phyloP scores from a whole-genome alignment of 257 asterid species.

The Jasminum sambac region DNA sequence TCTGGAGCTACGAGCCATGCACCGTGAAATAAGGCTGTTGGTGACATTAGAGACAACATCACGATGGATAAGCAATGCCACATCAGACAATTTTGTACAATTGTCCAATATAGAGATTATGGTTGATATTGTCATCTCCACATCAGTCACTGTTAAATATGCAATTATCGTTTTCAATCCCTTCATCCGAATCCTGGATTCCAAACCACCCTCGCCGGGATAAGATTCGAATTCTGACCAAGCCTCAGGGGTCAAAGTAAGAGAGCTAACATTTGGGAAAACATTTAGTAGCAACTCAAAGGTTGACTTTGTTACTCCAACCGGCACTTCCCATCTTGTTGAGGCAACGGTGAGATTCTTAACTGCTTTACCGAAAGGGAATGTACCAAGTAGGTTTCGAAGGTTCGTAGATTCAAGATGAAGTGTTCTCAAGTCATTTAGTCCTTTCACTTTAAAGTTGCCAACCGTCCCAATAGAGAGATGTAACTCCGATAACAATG shows the following conservation, averaged over 20 bases:
- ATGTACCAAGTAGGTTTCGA: slow-evolving; percentile 37
- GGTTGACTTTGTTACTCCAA: slow-evolving; percentile 42
- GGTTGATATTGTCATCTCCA: slow-evolving; percentile 52
- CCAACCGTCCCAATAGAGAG: slow-evolving; percentile 50
- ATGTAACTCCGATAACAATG: slow-evolving; percentile 44
- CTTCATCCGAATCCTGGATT: slow-evolving; percentile 39
- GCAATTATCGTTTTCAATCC: slow-evolving; percentile 59
- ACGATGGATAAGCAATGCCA: slow-evolving; percentile 54
- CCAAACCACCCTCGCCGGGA: slow-evolving; percentile 34
- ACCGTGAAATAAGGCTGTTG: slow-evolving; percentile 51
- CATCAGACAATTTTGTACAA: slow-evolving; percentile 43
- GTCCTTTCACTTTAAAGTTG: slow-evolving; percentile 45
- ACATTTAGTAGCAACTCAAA: slow-evolving; percentile 43
- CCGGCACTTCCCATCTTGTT: slow-evolving; percentile 42
- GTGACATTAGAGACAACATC: slow-evolving; percentile 64
- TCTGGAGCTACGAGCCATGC: slow-evolving; percentile 43
- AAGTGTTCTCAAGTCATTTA: slow-evolving; percentile 45
- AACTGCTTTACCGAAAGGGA: slow-evolving; percentile 51
- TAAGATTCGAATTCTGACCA: slow-evolving; percentile 64
- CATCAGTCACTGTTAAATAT: slow-evolving; percentile 56
- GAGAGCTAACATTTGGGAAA: slow-evolving; percentile 56
- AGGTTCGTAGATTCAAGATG: slow-evolving; percentile 61
- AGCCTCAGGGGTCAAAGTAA: slow-evolving; percentile 54
- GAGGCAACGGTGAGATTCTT: slow-evolving; percentile 49
- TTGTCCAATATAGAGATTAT: slow-evolving; percentile 48